These are phyloP conservation scores for Elaeis guineensis DNA, from an alignment of 176 grass and related monocot genomes.

Conservation along the genomic window DNA sequence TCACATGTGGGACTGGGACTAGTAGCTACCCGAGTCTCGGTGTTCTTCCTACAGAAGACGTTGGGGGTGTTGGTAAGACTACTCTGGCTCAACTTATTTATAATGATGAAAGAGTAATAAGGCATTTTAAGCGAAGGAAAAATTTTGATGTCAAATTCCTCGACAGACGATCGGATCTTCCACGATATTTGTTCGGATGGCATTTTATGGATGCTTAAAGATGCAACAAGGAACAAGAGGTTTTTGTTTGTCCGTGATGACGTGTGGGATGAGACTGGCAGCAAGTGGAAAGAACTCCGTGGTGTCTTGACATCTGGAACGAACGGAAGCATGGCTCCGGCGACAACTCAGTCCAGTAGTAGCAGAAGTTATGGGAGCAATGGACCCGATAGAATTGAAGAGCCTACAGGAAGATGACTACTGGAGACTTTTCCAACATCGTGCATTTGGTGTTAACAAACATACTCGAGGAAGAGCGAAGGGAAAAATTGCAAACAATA, in stretches of 20 bases:
- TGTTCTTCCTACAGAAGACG: constrained; percentile 31
- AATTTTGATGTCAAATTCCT: too few relatives aligned
- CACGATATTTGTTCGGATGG: background rate
- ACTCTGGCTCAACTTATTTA: constrained; percentile 35
- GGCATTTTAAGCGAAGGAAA: background rate
- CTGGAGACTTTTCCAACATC: constrained; percentile 18
- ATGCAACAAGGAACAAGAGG: background rate
- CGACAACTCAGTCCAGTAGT: constrained; percentile 31
- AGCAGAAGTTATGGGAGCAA: constrained; percentile 20
- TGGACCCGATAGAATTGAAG: constrained; percentile 15
- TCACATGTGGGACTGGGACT: too few relatives aligned
- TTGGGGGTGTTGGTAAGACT: constrained; percentile 40
- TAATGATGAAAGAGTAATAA: constrained; percentile 5
- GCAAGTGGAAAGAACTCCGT: constrained; percentile 16
- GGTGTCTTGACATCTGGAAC: background rate
- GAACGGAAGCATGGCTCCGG: constrained; percentile 4
- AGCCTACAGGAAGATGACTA: constrained; percentile 5
- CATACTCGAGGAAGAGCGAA: too few relatives aligned
- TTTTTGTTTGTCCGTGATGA: constrained; percentile 34
- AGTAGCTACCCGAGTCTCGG: background rate
- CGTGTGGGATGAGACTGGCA: constrained; percentile 17
- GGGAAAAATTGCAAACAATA: too few relatives aligned
- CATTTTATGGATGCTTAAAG: too few relatives aligned
- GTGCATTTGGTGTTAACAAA: too few relatives aligned
- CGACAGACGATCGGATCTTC: too few relatives aligned